Evolutionary conservation across 345 rosid genomes (phyloP).

Genomic region (Cardamine occulta): DNA sequence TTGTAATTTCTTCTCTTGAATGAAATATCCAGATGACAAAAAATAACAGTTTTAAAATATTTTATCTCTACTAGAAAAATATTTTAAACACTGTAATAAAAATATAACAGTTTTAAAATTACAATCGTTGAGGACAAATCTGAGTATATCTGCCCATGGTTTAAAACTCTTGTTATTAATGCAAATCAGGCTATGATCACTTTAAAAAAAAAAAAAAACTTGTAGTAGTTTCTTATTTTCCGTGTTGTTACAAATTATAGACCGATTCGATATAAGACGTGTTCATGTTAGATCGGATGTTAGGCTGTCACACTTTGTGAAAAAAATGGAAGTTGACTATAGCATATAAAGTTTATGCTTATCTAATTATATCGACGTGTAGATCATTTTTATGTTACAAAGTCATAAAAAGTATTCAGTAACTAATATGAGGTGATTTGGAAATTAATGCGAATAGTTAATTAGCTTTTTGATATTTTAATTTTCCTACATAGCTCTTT

Average conservation of each 20-base stretch:
- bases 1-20: too few relatives aligned
- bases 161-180: slow-evolving; percentile 1
- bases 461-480: background rate
- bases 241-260: background rate
- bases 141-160: background rate
- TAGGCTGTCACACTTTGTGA: slow-evolving; percentile 23
- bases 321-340: background rate
- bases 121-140: background rate
- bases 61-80: background rate
- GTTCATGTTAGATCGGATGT: slow-evolving; percentile 4
- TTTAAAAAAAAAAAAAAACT: background rate
- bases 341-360: background rate
- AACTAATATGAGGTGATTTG: background rate
- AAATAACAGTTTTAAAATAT: too few relatives aligned
- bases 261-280: background rate
- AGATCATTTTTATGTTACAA: background rate
- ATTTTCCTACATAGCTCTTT: background rate
- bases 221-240: background rate
- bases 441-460: background rate
- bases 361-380: background rate
- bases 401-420: background rate
- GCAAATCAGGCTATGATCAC: background rate
- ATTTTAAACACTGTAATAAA: too few relatives aligned
- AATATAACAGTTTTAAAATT: too few relatives aligned
- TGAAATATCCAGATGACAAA: too few relatives aligned